These are phyloP conservation scores for Centaurea solstitialis DNA, from an alignment of 129 eudicot species.

Conservation along the genomic window DNA sequence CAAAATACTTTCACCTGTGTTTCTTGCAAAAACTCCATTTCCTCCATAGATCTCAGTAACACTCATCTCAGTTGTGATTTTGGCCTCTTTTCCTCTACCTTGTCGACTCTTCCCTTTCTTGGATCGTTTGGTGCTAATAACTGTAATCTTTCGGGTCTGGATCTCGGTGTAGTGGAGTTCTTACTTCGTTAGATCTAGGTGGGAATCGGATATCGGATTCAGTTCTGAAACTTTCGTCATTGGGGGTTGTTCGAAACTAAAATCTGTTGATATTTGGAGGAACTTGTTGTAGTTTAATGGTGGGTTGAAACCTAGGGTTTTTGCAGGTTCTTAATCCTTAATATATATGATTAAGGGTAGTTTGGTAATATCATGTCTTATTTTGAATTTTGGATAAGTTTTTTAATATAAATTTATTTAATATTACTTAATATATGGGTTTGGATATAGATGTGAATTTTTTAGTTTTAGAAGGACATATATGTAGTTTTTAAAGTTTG, in stretches of 20 bases:
- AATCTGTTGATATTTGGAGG: constrained; percentile 48
- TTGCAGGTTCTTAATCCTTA: constrained; percentile 43
- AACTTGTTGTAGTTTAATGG: constrained; percentile 54
- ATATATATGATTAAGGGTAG: no score
- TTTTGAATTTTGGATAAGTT: no score
- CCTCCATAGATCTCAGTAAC: constrained; percentile 56
- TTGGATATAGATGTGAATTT: no score
- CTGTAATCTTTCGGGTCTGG: constrained; percentile 34
- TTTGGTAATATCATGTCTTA: no score
- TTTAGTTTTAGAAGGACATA: no score
- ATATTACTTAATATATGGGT: no score
- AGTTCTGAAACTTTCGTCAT: constrained; percentile 36
- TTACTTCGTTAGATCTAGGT: constrained; percentile 67
- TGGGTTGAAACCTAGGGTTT: constrained; percentile 22
- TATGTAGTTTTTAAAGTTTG: no score
- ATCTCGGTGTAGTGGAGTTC: constrained; percentile 9
- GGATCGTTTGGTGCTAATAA: constrained; percentile 46
- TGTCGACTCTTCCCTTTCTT: constrained; percentile 42
- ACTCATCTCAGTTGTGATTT: constrained; percentile 42
- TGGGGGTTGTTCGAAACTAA: constrained; percentile 46
- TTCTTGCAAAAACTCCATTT: constrained; percentile 47
- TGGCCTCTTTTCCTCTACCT: constrained; percentile 29
- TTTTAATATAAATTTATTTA: no score
- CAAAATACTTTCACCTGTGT: no score
- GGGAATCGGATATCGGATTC: constrained; percentile 66